These are phyloP conservation scores for Penicillium silybi DNA, from an alignment of 495 filamentous ascomycete species.

Conservation along the genomic window DNA sequence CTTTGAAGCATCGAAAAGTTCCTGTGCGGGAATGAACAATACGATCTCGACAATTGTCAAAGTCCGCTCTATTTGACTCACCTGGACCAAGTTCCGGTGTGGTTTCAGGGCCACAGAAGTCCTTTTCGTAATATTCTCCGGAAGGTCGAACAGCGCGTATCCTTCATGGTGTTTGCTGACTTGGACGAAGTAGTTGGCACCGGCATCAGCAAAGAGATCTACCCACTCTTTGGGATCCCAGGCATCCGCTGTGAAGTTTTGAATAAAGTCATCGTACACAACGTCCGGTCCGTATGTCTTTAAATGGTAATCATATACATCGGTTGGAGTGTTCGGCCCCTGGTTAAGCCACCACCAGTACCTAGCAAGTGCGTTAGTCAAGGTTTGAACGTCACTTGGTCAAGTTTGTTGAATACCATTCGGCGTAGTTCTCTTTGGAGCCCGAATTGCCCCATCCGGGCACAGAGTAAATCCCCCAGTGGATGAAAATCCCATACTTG, in stretches of 20 bases:
- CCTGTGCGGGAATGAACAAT: conserved; percentile 33
- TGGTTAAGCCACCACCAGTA: conserved; percentile 40
- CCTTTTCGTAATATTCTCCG: conserved; percentile 35
- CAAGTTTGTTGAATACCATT: conserved; percentile 36
- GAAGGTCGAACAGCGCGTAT: conserved; percentile 50
- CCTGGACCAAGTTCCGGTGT: conserved; percentile 34
- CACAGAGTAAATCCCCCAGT: conserved; percentile 53
- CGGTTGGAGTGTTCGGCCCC: conserved; percentile 21
- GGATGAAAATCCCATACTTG: conserved; percentile 57
- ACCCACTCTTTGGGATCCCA: conserved; percentile 54
- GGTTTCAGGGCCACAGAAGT: conserved; percentile 44
- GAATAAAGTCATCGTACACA: conserved; percentile 54
- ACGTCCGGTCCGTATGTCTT: conserved; percentile 45
- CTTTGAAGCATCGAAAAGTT: conserved; percentile 49
- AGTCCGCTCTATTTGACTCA: too few relatives aligned
- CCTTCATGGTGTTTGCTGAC: conserved; percentile 53
- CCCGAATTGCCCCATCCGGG: conserved; percentile 53
- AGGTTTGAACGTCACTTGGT: not conserved
- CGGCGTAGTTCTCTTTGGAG: conserved; percentile 49
- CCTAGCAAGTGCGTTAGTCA: conserved; percentile 9
- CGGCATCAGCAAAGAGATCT: conserved; percentile 51
- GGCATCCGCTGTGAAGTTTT: conserved; percentile 45
- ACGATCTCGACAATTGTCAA: too few relatives aligned
- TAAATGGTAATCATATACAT: conserved; percentile 48
- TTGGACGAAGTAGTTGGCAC: conserved; percentile 54